phyloP scores from a whole-genome alignment of 805 yeast genomes.

The Wilhelminamyces savonicus region DNA sequence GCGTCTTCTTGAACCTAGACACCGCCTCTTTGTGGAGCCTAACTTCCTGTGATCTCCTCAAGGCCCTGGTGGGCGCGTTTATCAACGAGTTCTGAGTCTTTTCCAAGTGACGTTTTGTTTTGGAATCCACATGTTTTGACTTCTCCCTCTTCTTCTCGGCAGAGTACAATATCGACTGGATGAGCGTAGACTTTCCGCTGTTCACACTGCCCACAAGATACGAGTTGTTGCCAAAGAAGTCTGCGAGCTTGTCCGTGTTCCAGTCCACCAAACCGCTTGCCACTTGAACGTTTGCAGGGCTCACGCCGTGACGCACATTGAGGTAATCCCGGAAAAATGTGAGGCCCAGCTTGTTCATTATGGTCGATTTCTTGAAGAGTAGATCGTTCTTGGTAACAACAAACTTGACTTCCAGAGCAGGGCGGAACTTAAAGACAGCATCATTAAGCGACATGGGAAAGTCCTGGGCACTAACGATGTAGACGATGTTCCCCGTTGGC shows the following conservation, averaged over 20 bases:
- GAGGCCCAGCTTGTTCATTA: conserved; percentile 17
- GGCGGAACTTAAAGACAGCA: conserved; percentile 25
- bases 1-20: conserved; percentile 18
- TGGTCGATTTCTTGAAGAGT: conserved; percentile 26
- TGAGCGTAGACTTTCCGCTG: conserved; percentile 62
- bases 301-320: conserved; percentile 19
- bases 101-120: no score
- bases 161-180: conserved; percentile 41
- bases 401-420: conserved; percentile 30
- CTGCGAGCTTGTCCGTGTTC: conserved; percentile 38
- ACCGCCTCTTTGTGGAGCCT: no score
- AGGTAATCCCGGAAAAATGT: conserved; percentile 31
- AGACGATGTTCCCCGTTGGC: conserved; percentile 40
- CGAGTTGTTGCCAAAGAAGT: conserved; percentile 30
- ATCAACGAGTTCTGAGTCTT: no score
- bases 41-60: no score
- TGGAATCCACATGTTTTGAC: no score
- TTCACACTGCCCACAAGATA: conserved; percentile 64
- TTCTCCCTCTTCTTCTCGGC: no score
- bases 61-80: no score
- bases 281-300: conserved; percentile 36
- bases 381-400: conserved; percentile 41
- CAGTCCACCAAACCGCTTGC: conserved; percentile 50
- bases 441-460: conserved; percentile 58
- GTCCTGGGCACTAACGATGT: conserved; percentile 61